Evolutionary conservation across 129 eudicot genomes (phyloP), one percentile per base, ranked within the genome.

Genomic region (Arctium minus): DNA sequence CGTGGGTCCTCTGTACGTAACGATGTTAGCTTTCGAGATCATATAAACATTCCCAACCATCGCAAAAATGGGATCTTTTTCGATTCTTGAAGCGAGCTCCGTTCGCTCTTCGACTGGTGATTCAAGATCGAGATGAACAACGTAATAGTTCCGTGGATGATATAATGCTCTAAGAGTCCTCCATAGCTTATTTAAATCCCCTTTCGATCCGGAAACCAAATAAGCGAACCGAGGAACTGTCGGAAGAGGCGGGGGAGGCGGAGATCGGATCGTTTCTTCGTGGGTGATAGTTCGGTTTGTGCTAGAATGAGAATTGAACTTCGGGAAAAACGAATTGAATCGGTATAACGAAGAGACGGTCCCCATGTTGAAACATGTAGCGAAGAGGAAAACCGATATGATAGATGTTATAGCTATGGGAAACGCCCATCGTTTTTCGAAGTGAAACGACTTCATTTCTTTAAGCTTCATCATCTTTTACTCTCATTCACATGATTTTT

Each of bases 1-100:
- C 60, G 98, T 95, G 1, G 98, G 97, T 5, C 98, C 98, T 84
- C 97, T 89, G 39, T 95, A 95, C 0, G 98, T 95, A 44, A 95
- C 97, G 89, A 92, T 92, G 81, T 95, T 92, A 71, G 98, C 97
- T 70, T 91, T 95, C 2, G 83, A 68, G 50, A 89, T 89, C 91
- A 91, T 83, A 53, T 79, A 79, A 8, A 95, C 97, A 84, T 95
- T 95, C 82, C 94, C 97, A 74, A 92, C 89, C 33, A 71, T 37
- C 0, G 86, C 36, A 82, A 91, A 92, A 69, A 91, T 72, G 1
- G 94, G 81, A 70, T 95, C 92, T 29, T 81, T 95, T 27, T 88
- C 86, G 69, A 95, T 87, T 50, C 93, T 84, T 13, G 90, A 80
- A 39, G 93, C 94, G 40, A 95, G 97, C 85, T 95, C 97, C 77